These are phyloP conservation scores for Cadophora malorum DNA, from an alignment of 2,329 filamentous ascomycete genomes.

Conservation along the genomic window DNA sequence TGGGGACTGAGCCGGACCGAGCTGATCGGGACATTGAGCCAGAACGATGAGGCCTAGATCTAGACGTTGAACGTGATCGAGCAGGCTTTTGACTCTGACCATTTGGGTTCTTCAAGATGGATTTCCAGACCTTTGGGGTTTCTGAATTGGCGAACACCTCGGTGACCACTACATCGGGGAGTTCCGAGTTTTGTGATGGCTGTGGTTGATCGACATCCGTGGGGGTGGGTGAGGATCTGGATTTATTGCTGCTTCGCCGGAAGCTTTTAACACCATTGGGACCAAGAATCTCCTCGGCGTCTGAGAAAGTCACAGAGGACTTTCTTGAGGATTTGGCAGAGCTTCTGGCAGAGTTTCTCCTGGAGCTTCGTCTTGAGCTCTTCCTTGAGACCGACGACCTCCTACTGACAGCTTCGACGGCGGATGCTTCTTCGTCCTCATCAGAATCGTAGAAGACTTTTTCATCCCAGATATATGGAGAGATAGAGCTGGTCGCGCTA, in stretches of 20 bases:
- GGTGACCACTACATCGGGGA: conserved; percentile 3
- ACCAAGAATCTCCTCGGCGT: not conserved
- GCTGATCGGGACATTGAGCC: conserved; percentile 2
- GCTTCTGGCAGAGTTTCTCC: not conserved
- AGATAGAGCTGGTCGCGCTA: not conserved
- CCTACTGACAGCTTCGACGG: not conserved
- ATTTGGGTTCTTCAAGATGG: conserved; percentile 9
- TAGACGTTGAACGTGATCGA: not conserved
- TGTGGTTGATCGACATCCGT: conserved; percentile 12
- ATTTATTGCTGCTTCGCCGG: conserved; percentile 12
- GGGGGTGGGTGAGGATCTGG: not conserved
- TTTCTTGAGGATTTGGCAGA: conserved; percentile 5
- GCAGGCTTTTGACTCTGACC: not conserved
- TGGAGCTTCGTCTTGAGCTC: not conserved
- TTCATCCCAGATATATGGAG: conserved; percentile 5
- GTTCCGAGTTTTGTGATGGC: conserved; percentile 8
- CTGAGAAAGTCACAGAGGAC: conserved; percentile 5
- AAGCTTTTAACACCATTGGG: conserved; percentile 11
- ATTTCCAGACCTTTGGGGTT: conserved; percentile 2
- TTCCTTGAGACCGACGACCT: not conserved
- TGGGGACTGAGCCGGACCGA: conserved; percentile 1
- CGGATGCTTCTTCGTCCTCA: conserved; percentile 13
- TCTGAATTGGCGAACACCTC: not conserved
- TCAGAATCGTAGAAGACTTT: conserved; percentile 16
- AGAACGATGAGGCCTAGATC: not conserved